phyloP scores from a whole-genome alignment of 257 asterid genomes.

The Salvia splendens region DNA sequence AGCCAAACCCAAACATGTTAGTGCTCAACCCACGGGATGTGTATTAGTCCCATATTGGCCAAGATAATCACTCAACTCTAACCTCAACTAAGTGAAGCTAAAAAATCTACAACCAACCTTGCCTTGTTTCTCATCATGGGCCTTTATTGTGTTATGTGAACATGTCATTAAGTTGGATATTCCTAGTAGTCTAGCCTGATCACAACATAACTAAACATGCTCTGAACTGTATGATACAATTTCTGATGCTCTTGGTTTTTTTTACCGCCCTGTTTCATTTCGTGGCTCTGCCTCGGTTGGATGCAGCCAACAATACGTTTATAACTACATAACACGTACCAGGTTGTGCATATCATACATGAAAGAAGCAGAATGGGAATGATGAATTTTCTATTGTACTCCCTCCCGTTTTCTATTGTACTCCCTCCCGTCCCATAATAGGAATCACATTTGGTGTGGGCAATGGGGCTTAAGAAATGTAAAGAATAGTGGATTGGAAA shows the following conservation, averaged over 20 bases:
- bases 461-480: too few species aligned
- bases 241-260: not conserved
- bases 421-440: too few species aligned
- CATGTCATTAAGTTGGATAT: not conserved
- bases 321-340: slow-evolving; percentile 1
- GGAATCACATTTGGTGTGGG: too few species aligned
- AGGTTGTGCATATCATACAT: slow-evolving; percentile 13
- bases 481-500: too few species aligned
- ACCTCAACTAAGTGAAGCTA: not conserved
- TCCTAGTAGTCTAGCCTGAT: not conserved
- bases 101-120: not conserved
- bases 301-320: not conserved
- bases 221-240: not conserved
- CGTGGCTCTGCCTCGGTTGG: not conserved
- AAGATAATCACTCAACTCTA: not conserved
- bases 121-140: not conserved
- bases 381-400: slow-evolving; percentile 11
- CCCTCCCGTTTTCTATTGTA: not conserved
- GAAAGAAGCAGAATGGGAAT: not conserved
- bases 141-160: not conserved
- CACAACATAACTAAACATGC: not conserved
- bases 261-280: slow-evolving; percentile 15
- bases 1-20: not conserved
- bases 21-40: not conserved
- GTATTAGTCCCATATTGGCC: not conserved